Percentiles rank a stretch among this genome's conserved stretches.
phyloP scores from a whole-genome alignment of 192 early-diverging fungal genomes.

The Coemansia sp. region DNA sequence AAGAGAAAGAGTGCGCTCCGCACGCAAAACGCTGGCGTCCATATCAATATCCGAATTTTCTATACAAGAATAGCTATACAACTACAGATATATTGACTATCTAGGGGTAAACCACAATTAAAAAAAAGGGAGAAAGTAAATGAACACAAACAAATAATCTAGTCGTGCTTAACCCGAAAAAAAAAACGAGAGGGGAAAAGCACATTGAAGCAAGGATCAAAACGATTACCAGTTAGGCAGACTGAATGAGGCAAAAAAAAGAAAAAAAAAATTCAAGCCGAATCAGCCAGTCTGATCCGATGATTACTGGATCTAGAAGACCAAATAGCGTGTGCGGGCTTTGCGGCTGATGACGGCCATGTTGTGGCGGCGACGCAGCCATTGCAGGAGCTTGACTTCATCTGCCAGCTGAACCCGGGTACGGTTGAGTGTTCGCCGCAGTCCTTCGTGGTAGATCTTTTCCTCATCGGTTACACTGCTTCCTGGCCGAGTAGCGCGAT shows the following conservation, averaged over 20 bases:
- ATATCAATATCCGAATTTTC: conserved; percentile 6
- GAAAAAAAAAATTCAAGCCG: conserved; percentile 3
- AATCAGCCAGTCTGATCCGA: conserved; percentile 12
- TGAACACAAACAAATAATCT: conserved; percentile 5
- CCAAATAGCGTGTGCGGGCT: conserved; percentile 30
- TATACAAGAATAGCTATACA: background rate
- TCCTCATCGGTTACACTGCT: conserved; percentile 42
- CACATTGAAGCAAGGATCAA: background rate
- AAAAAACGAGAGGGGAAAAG: background rate
- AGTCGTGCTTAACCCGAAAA: background rate
- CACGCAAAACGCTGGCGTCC: conserved; percentile 40
- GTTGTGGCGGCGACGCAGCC: conserved; percentile 53
- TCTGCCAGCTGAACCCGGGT: conserved; percentile 41
- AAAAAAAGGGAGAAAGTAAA: background rate
- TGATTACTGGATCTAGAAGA: conserved; percentile 15
- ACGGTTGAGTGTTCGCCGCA: conserved; percentile 31
- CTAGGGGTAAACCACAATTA: background rate
- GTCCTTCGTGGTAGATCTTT: conserved; percentile 27
- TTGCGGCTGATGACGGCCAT: conserved; percentile 41
- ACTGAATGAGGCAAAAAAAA: background rate
- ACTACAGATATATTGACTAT: background rate
- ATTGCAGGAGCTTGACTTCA: conserved; percentile 50
- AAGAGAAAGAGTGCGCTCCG: conserved; percentile 50
- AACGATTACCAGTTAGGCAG: too few species aligned
- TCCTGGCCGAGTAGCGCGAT: conserved; percentile 31